Base-by-base conservation (phyloP, 2,329 filamentous ascomycete species). In the Helicocarpus griseus region DNA sequence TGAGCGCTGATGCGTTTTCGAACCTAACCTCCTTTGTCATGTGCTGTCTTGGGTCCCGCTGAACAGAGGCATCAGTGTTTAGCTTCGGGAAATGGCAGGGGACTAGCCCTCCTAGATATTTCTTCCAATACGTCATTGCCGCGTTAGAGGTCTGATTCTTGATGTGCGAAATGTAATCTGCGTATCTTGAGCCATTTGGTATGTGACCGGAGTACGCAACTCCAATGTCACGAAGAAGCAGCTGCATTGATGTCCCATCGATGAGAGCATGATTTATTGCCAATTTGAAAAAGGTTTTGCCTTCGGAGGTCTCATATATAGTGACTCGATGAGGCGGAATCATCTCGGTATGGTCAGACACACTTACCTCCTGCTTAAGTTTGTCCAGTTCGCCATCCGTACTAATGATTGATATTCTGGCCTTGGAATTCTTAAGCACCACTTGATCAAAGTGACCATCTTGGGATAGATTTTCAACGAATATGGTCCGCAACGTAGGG, bases 231-330 rank as follows among this genome's bases (percentile, higher is more conserved):
- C 58, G 60, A 2, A 69, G 53, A 3, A 70, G 54, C 7, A 68
- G 56, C 35, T 60, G 58, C n/a, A 65, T 59, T 9, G 67, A 68
- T 5, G 60, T 61, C 26, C 65, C 67, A 31, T 70, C 67, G 5
- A 68, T 66, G 24, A 70, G 62, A 6, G 66, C 64, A 51, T 69
- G 67, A 44, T 67, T 69, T 28, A 69, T 67, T 51, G 68, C 66
- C 6, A 70, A 52, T 48, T 69, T 68, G 33, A 68, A 53, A 0
- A 69, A 50, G 0, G 70, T 60, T 4, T 61, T 56, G 2, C 63
- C 65, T 35, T 55, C 58, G 6, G 57, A 47, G 3, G 64, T 65
- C 28, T 57, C 61, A 54, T 66, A 70, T 9, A 71, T 54, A 1
- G 61, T 64, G 11, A 70, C 26, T 39, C 68, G 65, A 19, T 71